A percentile compares a stretch with the other conserved stretches of the same genome.
Evolutionary conservation across 495 filamentous ascomycete species (phyloP).

Genomic region (Penicillium flavigenum): DNA sequence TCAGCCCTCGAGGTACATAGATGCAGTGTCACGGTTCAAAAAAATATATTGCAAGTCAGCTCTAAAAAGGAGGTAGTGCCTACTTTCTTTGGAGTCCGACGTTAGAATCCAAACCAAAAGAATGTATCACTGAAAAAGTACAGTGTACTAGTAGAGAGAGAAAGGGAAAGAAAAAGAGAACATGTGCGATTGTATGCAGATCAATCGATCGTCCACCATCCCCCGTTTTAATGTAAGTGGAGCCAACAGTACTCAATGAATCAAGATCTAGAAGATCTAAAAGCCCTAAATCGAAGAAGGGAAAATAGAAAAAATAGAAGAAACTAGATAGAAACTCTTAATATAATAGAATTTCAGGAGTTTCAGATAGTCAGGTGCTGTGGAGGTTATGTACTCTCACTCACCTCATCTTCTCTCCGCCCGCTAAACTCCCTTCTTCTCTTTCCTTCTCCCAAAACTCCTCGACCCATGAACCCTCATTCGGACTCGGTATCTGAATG

Average conservation of each 20-base stretch:
- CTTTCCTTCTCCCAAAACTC: constrained; percentile 15
- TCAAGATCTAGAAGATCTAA: neutral
- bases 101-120: constrained; percentile 20
- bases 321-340: neutral
- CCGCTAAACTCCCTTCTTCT: constrained; percentile 11
- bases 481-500: constrained; percentile 16
- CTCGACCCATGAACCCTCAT: constrained; percentile 11
- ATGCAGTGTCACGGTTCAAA: constrained; percentile 9
- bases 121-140: constrained; percentile 3
- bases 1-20: constrained; percentile 15
- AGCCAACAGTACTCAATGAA: constrained; percentile 3
- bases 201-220: constrained; percentile 17
- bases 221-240: constrained; percentile 5
- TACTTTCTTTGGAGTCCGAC: constrained; percentile 11
- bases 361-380: constrained; percentile 19
- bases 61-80: constrained; percentile 10
- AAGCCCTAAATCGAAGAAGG: neutral
- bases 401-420: constrained; percentile 11
- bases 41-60: constrained; percentile 6
- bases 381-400: constrained; percentile 6
- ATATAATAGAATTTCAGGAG: constrained; percentile 4
- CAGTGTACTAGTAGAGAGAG: neutral
- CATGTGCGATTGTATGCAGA: constrained; percentile 5
- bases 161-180: constrained; percentile 3
- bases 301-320: too few relatives aligned